Conservation (phyloP, 371 early-diverging fungal genomes). For the Gilbertella persicaria region DNA sequence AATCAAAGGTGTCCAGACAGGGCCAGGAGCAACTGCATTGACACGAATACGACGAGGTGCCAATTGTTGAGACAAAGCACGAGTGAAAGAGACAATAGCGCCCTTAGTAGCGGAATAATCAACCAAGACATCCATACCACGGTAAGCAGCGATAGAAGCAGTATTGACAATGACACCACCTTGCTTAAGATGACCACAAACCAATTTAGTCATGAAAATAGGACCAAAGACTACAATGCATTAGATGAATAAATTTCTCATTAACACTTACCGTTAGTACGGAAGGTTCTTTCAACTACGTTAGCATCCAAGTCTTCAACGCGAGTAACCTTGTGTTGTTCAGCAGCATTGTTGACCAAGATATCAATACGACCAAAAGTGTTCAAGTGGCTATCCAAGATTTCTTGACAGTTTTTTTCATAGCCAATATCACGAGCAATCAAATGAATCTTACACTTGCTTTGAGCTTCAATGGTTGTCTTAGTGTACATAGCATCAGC, state of each 20-base stretch:
- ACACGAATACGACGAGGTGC: conserved; percentile 63
- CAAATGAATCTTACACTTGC: conserved; percentile 40
- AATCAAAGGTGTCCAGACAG: conserved; percentile 69
- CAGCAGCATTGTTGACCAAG: conserved; percentile 67
- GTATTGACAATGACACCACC: conserved; percentile 58
- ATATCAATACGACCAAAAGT: conserved; percentile 59
- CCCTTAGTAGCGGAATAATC: conserved; percentile 64
- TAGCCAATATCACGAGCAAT: conserved; percentile 53
- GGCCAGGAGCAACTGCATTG: conserved; percentile 69
- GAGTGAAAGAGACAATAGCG: conserved; percentile 61
- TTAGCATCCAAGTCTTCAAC: conserved; percentile 41
- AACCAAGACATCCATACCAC: conserved; percentile 56
- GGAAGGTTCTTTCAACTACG: conserved; percentile 50
- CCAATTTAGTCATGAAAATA: conserved; percentile 58
- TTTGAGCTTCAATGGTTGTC: conserved; percentile 47
- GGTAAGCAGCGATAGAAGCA: conserved; percentile 63
- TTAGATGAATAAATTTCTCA: not conserved
- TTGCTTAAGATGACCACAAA: conserved; percentile 48
- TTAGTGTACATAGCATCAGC: conserved; percentile 51
- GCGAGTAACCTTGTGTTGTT: conserved; percentile 48
- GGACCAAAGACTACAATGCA: conserved; percentile 63
- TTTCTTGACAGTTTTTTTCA: conserved; percentile 47
- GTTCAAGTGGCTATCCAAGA: conserved; percentile 41
- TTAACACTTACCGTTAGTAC: conserved; percentile 46
- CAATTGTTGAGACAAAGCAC: conserved; percentile 62